phyloP scores from a whole-genome alignment of 1,284 basidiomycete genomes.

The Apiotrichum brassicae region DNA sequence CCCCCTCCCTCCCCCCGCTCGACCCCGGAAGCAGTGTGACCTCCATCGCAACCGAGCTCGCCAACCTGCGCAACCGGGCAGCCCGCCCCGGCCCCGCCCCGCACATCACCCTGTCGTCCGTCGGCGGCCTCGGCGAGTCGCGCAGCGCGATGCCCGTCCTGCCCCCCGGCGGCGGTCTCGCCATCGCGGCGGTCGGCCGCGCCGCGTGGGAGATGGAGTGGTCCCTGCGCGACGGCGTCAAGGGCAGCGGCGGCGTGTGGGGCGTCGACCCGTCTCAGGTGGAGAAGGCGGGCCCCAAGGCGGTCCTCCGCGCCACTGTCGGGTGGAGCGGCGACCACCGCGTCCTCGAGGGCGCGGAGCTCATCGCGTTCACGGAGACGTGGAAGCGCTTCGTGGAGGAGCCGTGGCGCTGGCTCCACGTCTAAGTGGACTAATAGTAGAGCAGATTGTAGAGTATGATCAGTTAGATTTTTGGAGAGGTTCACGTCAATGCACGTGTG shows the following conservation, averaged over 20 bases:
- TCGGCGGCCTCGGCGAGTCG: slow-evolving; percentile 71
- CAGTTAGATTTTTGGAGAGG: too few relatives aligned
- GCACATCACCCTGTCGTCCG: slow-evolving; percentile 79
- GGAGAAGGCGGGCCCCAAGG: slow-evolving; percentile 47
- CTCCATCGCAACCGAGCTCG: slow-evolving; percentile 50
- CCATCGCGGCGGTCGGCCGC: slow-evolving; percentile 80
- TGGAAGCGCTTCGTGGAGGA: slow-evolving; percentile 81
- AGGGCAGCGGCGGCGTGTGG: slow-evolving; percentile 51
- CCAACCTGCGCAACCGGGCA: slow-evolving; percentile 54
- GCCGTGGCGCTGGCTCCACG: slow-evolving; percentile 55
- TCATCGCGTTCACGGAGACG: slow-evolving; percentile 80
- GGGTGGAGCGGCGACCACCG: slow-evolving; percentile 89
- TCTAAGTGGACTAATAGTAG: slow-evolving; percentile 8
- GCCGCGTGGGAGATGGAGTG: slow-evolving; percentile 59
- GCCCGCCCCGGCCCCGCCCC: slow-evolving; percentile 59
- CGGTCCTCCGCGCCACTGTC: slow-evolving; percentile 64
- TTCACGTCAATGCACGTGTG: too few relatives aligned
- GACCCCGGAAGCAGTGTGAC: slow-evolving; percentile 62
- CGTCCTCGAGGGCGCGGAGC: slow-evolving; percentile 78
- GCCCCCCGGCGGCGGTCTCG: slow-evolving; percentile 80
- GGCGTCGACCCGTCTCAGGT: slow-evolving; percentile 50
- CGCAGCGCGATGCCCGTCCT: slow-evolving; percentile 70
- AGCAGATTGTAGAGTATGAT: too few relatives aligned
- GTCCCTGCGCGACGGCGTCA: slow-evolving; percentile 11
- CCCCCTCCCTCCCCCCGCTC: slow-evolving; percentile 67